Base-by-base conservation (phyloP, 345 rosid species). In the Reutealis trisperma region DNA sequence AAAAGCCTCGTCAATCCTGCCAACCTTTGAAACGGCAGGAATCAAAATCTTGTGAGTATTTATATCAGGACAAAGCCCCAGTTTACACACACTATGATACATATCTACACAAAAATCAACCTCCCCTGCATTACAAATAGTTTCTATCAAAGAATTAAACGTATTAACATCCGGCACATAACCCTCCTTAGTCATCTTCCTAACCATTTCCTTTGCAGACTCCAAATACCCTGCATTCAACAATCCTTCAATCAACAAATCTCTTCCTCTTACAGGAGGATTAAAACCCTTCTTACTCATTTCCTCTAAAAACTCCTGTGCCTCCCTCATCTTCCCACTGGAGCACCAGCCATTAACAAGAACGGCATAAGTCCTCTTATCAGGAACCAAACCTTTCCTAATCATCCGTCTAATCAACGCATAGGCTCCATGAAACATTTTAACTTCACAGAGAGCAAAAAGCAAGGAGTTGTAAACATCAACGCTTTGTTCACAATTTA, bases 281-380 rank as follows among this genome's bases (percentile, higher is more conserved):
- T 90, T 92, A 78, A 90, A 90, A 77, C 98, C 99, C 77, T 86
- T 92, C 63, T 85, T 71, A 30, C 97, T 95, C 98, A 95, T 92
- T 67, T 93, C 98, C 72, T 92, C 87, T 59, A 95, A 82, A 82
- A 95, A 93, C 61, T 81, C 92, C 63, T 87, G 90, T 0, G 97
- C 98, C 77, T 95, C 98, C n/a, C 75, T 85, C 86, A 93, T 81
- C 78, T 95, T 93, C 55, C 99, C 98, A 0, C 86, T 82, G 1
- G 92, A 89, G 30, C 98, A 92, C 99, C 97, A 95, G 10, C 90
- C 96, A 57, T 90, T 90, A 15, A 93, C 97, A 73, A 95, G 85
- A 25, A 93, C 55, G 0, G 90, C 24, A 32, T 91, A 93, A 6
- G 97, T 90, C 22, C 82, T 83, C 82, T 88, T 93, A 81, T 91